Evolutionary conservation across 2,329 filamentous ascomycete genomes (phyloP), one percentile per base, ranked within the genome.

Genomic region (Trichoderma afroharzianum): DNA sequence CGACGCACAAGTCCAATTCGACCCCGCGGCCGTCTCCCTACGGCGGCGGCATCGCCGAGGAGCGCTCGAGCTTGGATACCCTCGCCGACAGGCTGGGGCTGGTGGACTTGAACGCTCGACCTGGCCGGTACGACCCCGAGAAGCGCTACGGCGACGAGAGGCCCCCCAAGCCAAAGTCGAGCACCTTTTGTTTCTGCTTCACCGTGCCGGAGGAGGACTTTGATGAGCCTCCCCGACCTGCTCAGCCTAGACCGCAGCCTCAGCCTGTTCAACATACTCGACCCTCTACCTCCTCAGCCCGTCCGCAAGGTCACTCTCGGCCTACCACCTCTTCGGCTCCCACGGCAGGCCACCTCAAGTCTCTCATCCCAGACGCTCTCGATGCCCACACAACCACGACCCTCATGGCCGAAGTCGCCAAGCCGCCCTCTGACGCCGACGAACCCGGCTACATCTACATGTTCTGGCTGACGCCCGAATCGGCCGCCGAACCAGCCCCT

Each of bases 361-460:
- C 79, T 4, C 86, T 94, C 72, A 94, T 98, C 55, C 94, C 93
- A 0, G 80, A 86, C 9, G 82, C 86, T 2, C 84, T 93, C 5
- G 87, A 91, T 2, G 90, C 93, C 1, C 84, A 91, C 75, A 92
- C 90, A 0, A 86, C 92, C 0, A 91, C 93, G 0, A 83, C 86
- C 6, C 85, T 98, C 4, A 87, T 95, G 72, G 85, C 91, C 3
- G 95, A 98, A 80, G 86, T 98, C 11, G 88, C 85, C 81, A 79
- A 96, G 88, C 84, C 94, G 86, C 79, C 78, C 43, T 77, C 80
- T 1, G 88, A 95, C 59, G 94, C 93, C 0, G 84, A 88, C 26
- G 93, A 97, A 76, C 85, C 92, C 14, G 96, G 96, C 47, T 99
- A 96, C 83, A 98, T 99, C 75, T 99, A 99, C 86, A 97, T 99